phyloP scores from a whole-genome alignment of 305 asterid genomes.

The Plantago lanceolata region DNA sequence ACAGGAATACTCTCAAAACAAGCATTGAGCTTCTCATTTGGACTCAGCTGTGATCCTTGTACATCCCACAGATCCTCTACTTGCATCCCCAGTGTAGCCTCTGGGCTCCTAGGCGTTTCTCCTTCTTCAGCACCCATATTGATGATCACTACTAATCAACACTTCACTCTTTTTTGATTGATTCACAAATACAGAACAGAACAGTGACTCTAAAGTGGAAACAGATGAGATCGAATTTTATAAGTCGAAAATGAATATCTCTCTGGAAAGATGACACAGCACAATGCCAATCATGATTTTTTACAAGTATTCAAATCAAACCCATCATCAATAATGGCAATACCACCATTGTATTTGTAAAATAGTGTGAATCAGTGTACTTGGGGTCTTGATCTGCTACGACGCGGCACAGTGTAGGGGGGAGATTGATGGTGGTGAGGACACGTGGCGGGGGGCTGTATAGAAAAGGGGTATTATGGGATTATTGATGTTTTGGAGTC shows the following conservation, averaged over 20 bases:
- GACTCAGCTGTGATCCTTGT: slow-evolving; percentile 81
- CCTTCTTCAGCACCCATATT: slow-evolving; percentile 58
- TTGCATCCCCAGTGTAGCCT: slow-evolving; percentile 86
- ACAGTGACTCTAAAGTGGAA: background rate
- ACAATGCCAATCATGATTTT: slow-evolving; percentile 23
- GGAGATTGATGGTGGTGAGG: slow-evolving; percentile 9
- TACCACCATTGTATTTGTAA: slow-evolving; percentile 1
- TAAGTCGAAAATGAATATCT: slow-evolving; percentile 15
- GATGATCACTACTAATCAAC: slow-evolving; percentile 5
- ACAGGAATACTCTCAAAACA: slow-evolving; percentile 96
- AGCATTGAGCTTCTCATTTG: slow-evolving; percentile 94
- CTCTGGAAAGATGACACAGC: slow-evolving; percentile 30
- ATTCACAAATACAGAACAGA: too few relatives aligned
- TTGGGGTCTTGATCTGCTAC: slow-evolving; percentile 19
- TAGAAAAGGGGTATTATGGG: slow-evolving; percentile 3
- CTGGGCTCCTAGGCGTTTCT: slow-evolving; percentile 88
- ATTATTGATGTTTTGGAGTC: slow-evolving; percentile 15
- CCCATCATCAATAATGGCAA: slow-evolving; percentile 2
- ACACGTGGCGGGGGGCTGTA: slow-evolving; percentile 24
- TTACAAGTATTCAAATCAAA: background rate
- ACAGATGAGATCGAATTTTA: slow-evolving; percentile 1
- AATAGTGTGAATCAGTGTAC: background rate
- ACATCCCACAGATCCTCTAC: slow-evolving; percentile 94
- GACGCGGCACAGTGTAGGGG: slow-evolving; percentile 17
- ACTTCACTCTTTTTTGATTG: background rate